Evolutionary conservation across 225 moss, liverwort and hornwort species (phyloP).

Genomic region (Physcomitrellopsis africana): DNA sequence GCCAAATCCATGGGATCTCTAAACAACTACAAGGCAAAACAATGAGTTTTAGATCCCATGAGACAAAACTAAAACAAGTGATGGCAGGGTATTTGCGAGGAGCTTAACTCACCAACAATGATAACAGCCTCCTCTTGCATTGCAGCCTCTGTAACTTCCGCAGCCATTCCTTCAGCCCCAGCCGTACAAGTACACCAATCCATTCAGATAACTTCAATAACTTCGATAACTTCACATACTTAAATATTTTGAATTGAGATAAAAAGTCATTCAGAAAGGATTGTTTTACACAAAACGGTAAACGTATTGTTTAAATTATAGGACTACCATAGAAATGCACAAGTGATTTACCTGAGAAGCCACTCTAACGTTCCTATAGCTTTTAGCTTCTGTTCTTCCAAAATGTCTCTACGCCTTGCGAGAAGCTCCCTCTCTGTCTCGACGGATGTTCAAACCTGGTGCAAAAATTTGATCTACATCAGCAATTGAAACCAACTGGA

Average conservation of each 20-base stretch:
- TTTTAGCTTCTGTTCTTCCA: conserved; percentile 90
- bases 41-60: conserved; percentile 12
- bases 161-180: conserved; percentile 59
- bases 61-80: conserved; percentile 11
- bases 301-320: neutral
- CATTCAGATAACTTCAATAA: too few species aligned
- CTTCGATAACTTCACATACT: conserved; percentile 11
- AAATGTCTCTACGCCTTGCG: conserved; percentile 89
- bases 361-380: conserved; percentile 89
- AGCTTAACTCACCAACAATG: conserved; percentile 61
- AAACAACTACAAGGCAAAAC: neutral
- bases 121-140: conserved; percentile 78
- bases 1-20: too few species aligned
- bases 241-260: neutral
- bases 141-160: conserved; percentile 49
- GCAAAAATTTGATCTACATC: conserved; percentile 21
- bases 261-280: conserved; percentile 1
- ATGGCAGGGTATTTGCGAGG: neutral
- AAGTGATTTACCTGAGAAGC: conserved; percentile 70
- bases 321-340: conserved; percentile 15
- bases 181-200: conserved; percentile 41
- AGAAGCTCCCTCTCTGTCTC: conserved; percentile 94
- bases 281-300: conserved; percentile 9
- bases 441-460: conserved; percentile 94
- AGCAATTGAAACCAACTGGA: conserved; percentile 3